Evolutionary conservation across 2,329 filamentous ascomycete species (phyloP).

Genomic region (Fusarium sp.): DNA sequence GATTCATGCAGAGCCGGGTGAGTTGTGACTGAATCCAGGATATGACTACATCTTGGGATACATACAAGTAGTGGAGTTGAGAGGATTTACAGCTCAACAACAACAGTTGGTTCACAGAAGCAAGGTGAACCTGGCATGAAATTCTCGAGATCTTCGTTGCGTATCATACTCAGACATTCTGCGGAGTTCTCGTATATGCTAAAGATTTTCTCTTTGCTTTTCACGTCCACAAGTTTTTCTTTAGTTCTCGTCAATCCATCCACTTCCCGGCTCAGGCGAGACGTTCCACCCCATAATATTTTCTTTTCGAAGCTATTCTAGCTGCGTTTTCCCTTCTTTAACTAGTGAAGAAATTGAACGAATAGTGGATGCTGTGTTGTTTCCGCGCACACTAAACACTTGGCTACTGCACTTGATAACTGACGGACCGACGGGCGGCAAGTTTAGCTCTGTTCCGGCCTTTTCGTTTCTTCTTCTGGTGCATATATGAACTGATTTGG

Average conservation of each 20-base stretch:
- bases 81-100: too few species aligned
- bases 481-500: conserved; percentile 9
- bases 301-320: conserved; percentile 7
- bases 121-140: conserved; percentile 1
- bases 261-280: conserved; percentile 11
- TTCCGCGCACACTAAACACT: conserved; percentile 6
- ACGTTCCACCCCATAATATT: background rate
- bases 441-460: conserved; percentile 4
- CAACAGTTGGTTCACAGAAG: background rate
- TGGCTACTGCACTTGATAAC: background rate
- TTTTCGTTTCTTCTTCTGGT: background rate
- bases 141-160: conserved; percentile 1
- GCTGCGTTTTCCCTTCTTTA: background rate
- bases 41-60: background rate
- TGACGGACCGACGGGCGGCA: conserved; percentile 7
- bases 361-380: conserved; percentile 1
- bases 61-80: too few species aligned
- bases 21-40: background rate
- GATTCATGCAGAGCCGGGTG: background rate
- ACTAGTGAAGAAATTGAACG: too few species aligned
- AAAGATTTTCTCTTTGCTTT: conserved; percentile 18
- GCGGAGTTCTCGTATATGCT: background rate
- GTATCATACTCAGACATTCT: conserved; percentile 1
- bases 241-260: background rate
- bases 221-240: background rate